Base-by-base conservation (phyloP, 2,329 filamentous ascomycete genomes). In the Apiospora malaysiana region DNA sequence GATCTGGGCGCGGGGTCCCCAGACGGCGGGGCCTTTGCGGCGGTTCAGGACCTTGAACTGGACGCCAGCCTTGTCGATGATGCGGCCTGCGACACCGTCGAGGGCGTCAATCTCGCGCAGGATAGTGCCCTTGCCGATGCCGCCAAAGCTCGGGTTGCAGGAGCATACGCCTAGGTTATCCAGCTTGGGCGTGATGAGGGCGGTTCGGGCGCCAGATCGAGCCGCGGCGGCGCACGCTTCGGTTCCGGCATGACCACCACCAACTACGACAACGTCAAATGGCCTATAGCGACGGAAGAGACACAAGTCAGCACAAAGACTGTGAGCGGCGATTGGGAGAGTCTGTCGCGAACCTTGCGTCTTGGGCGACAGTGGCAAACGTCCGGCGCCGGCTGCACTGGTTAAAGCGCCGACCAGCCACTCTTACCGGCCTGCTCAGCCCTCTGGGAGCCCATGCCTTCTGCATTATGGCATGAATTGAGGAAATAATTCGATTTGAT, bases 101-200 rank as follows among this genome's bases (percentile, higher is more conserved):
- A 99, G 86, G 0, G 96, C 96, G 83, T 99, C 96, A 43, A 99
- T 92, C 82, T 99, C 96, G 56, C 95, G 91, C 68, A 99, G 85
- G 85, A 99, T 98, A 12, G 94, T 98, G 21, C 96, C 96, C 81
- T 99, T 99, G 63, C 96, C 96, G 76, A 99, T 98, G n/a, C 96
- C 96, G 49, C 96, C 96, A 79, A 99, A 97, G 74, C 94, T 97
- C 1, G 95, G 95, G 80, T 98, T 98, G 84, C 95, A 98, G 46
- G 95, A 98, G 83, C 95, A 98, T 42, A 96, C 94, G 70, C 95
- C 95, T 25, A 98, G 90, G 76, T 98, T 97, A 71, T 95, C 91
- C 71, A 94, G 82, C 72, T 93, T 94, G 2, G 95, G 96, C 1
- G 96, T 99, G 67, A 99, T 87, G 75, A 99, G 88, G 1, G 93